Conservation (phyloP, 805 yeast genomes). For the Scheffersomyces coipomensis region DNA sequence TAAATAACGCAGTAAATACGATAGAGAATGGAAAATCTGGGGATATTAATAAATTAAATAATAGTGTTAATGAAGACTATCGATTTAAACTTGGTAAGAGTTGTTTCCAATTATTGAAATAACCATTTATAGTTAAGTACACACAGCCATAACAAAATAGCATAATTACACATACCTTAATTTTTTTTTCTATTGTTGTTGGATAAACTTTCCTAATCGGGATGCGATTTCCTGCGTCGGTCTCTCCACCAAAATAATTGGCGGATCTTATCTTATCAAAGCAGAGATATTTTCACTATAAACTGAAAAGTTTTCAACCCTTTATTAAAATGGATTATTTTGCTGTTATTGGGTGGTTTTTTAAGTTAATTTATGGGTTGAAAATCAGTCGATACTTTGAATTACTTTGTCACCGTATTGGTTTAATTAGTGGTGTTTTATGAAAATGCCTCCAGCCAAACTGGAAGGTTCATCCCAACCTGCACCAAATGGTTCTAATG, state of each 20-base stretch:
- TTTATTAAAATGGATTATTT: neutral
- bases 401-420: too few relatives aligned
- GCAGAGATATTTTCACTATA: too few relatives aligned
- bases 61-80: slow-evolving; percentile 6
- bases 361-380: neutral
- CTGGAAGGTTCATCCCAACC: too few relatives aligned
- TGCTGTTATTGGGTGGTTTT: neutral
- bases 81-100: slow-evolving; percentile 15
- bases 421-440: too few relatives aligned
- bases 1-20: too few relatives aligned
- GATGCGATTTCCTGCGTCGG: neutral
- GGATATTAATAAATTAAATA: neutral
- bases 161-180: too few relatives aligned
- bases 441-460: too few relatives aligned
- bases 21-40: neutral
- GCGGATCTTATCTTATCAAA: neutral
- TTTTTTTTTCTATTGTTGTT: too few relatives aligned
- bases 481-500: too few relatives aligned
- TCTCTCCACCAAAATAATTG: too few relatives aligned
- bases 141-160: neutral
- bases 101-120: slow-evolving; percentile 9
- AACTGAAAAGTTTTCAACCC: too few relatives aligned
- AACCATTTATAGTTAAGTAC: neutral
- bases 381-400: neutral
- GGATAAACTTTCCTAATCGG: neutral